Base-by-base conservation (phyloP, 1,284 basidiomycete genomes). In the Erythrobasidium hasegawianum region DNA sequence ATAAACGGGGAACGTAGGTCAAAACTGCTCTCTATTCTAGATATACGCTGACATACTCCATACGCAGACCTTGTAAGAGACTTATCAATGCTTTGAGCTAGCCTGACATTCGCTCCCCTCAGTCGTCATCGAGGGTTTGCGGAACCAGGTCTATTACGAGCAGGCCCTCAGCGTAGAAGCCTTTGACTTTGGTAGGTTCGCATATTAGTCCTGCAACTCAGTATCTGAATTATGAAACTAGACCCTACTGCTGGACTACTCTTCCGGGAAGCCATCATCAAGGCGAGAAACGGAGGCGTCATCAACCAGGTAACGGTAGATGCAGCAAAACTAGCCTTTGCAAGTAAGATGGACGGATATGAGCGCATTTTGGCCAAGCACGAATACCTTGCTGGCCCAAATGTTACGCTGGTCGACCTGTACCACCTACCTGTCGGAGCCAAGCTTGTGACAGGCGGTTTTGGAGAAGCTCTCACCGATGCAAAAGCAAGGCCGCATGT, bases 81-180 rank as follows among this genome's bases (percentile, higher is more conserved):
- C n/a, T 41, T n/a, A n/a, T n/a, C n/a, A n/a, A 10, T 10, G 40
- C 10, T n/a, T n/a, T n/a, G n/a, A n/a, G n/a, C n/a, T n/a, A n/a
- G n/a, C n/a, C n/a, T n/a, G n/a, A n/a, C n/a, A 33, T 33, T 4
- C 33, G 33, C 33, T 33, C 11, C 33, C 11, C 4, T 33, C 20
- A 65, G 62, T 65, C 18, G 54, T 45, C 29, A 56, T 65, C 14
- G 20, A 57, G 41, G 62, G 62, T 20, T 20, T 33, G 16, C 41
- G 27, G 20, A 52, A 50, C 27, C 24, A 65, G 24, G 56, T 55
- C n/a, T 45, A 57, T 33, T 65, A 65, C 45, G 62, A 65, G 14
- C 39, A 65, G 43, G 62, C 62, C 2, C 18, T 58, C 9, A 65
- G 62, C 45, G 53, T 65, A 20, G 62, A 65, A 27, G 62, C 62